phyloP scores from a whole-genome alignment of 495 filamentous ascomycete species.

The Penicillium coprophilum region DNA sequence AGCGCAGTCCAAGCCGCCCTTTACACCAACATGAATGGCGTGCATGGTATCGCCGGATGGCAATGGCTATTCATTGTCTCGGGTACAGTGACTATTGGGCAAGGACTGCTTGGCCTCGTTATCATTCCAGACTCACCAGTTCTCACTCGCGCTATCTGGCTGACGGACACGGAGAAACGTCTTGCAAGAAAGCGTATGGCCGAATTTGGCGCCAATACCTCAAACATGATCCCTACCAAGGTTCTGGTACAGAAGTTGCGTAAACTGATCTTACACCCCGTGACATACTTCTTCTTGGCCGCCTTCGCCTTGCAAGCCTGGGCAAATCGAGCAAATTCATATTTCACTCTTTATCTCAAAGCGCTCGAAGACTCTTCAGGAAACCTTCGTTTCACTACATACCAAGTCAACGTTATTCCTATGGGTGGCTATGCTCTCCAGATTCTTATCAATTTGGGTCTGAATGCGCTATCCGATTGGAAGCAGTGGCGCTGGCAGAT shows the following conservation, averaged over 20 bases:
- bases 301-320: constrained; percentile 18
- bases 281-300: constrained; percentile 17
- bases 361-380: constrained; percentile 7
- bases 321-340: constrained; percentile 20
- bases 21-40: constrained; percentile 22
- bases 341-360: constrained; percentile 22
- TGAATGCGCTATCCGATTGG: constrained; percentile 21
- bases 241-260: constrained; percentile 12
- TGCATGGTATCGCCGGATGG: constrained; percentile 18
- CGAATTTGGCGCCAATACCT: constrained; percentile 15
- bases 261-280: constrained; percentile 8
- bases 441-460: constrained; percentile 31
- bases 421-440: constrained; percentile 44
- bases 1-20: constrained; percentile 19
- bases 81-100: constrained; percentile 19
- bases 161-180: constrained; percentile 15
- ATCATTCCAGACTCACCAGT: constrained; percentile 20
- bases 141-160: constrained; percentile 21
- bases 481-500: constrained; percentile 23
- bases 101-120: constrained; percentile 17
- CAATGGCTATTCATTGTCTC: constrained; percentile 26
- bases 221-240: constrained; percentile 16
- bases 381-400: constrained; percentile 17
- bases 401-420: constrained; percentile 44
- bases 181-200: constrained; percentile 17